A percentile compares a stretch with the other conserved stretches of the same genome.
These are phyloP conservation scores for Tetrahymena borealis DNA, from an alignment of 73 alveolate genomes.

Conservation along the genomic window DNA sequence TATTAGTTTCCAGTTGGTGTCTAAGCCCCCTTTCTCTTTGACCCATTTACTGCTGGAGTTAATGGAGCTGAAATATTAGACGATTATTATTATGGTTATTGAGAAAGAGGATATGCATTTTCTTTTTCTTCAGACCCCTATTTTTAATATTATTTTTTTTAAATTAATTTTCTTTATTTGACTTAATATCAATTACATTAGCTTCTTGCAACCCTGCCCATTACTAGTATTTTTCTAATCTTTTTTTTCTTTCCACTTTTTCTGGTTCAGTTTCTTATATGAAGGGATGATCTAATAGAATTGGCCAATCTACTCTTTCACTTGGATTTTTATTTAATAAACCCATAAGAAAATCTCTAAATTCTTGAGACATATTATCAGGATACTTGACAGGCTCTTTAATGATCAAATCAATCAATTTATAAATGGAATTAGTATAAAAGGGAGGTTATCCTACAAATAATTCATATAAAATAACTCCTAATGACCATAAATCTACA, in stretches of 20 bases:
- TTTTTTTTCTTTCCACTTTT: constrained; percentile 73
- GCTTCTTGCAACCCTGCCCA: constrained; percentile 75
- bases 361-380: constrained; percentile 90
- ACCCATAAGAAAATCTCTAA: constrained; percentile 93
- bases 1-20: constrained; percentile 22
- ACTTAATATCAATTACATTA: not conserved
- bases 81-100: too few species aligned
- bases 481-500: constrained; percentile 99
- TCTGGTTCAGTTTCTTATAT: constrained; percentile 92
- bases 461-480: constrained; percentile 98
- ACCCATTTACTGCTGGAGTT: not conserved
- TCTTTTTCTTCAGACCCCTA: constrained; percentile 8
- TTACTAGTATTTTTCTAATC: constrained; percentile 85
- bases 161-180: not conserved
- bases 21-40: constrained; percentile 19
- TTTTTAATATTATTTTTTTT: not conserved
- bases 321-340: constrained; percentile 95
- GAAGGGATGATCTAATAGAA: constrained; percentile 95
- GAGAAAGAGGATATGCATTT: not conserved
- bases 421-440: constrained; percentile 93
- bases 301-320: constrained; percentile 99
- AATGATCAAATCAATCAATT: constrained; percentile 89
- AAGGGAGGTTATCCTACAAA: constrained; percentile 99
- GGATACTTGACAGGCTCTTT: constrained; percentile 98
- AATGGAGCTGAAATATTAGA: not conserved